phyloP scores from a whole-genome alignment of 148 eudicot species.

The Diospyros kaki region DNA sequence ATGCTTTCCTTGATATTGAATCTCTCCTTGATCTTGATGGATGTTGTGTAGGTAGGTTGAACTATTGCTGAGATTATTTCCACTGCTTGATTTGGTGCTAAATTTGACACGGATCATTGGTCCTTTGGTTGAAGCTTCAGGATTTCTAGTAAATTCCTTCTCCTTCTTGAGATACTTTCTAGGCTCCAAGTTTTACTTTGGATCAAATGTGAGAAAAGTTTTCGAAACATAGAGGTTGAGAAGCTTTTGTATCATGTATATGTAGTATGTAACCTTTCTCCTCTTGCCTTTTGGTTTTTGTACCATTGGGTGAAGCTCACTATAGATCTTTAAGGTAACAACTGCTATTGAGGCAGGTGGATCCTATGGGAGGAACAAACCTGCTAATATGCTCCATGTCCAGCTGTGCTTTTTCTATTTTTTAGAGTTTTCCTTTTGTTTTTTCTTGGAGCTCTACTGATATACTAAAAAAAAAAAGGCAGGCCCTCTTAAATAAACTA shows the following conservation, averaged over 20 bases:
- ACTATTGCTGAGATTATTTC: not conserved
- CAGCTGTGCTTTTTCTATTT: too few species aligned
- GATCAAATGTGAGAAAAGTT: not conserved
- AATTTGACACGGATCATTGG: not conserved
- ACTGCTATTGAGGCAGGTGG: not conserved
- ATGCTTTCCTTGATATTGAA: conserved; percentile 1
- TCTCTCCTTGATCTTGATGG: not conserved
- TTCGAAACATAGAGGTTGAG: not conserved
- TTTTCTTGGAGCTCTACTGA: too few species aligned
- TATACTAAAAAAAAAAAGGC: too few species aligned
- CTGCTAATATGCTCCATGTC: too few species aligned
- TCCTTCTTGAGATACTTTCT: not conserved
- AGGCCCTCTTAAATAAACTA: not conserved
- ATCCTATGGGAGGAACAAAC: too few species aligned
- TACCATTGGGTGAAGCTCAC: not conserved
- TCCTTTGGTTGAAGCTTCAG: not conserved
- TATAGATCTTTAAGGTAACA: not conserved
- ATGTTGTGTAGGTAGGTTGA: not conserved
- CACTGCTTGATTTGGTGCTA: not conserved
- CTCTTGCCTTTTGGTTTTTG: not conserved
- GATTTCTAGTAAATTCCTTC: not conserved
- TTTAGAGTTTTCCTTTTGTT: too few species aligned
- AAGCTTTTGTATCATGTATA: not conserved
- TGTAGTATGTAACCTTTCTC: not conserved
- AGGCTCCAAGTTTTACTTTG: not conserved